Evolutionary conservation across 1,139 yeast genomes (phyloP), one percentile per base, ranked within the genome.

Genomic region (Nakaseomyces kungkrabaensis): DNA sequence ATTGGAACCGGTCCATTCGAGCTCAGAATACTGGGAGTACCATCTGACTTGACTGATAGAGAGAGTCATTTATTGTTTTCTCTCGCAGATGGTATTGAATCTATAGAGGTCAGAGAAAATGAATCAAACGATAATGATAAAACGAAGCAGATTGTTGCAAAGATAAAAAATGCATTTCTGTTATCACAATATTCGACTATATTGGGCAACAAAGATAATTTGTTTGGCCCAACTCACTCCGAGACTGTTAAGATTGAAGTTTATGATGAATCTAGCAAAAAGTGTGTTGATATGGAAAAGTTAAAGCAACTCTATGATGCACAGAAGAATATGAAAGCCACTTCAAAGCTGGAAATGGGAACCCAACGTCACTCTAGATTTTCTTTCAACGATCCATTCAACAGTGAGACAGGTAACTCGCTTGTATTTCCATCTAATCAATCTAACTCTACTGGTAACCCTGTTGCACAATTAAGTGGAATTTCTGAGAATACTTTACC

Each of bases 51-150:
- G 44, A 69, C 90, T 3, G 65, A 75, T 33, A 79, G 96, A 61
- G 97, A 90, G 66, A 84, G 92, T 22, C 74, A 79, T 42, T 73
- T 86, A 36, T 74, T 90, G 33, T 90, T 90, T 64, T 78, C 96
- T 6, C 74, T 90, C 57, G 95, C 95, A 22, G 73, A 77, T 51
- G 95, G 87, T 58, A 87, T 85, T 57, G 65, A 81, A 36, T 68
- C 72, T 56, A 75, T 85, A 48, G 95, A 86, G 57, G 67, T 87
- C 48, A 69, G 70, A 46, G 60, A 60, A 48, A 57, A 46, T 49
- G 58, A 56, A 47, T 49, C 47, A 32, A 47, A 55, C 41, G 31
- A 9, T 13, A 56, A 17, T 51, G 56, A 41, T 7, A 25, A 13
- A 29, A 4, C 44, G 10, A 41, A 29, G n/a, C 6, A 17, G 57